phyloP scores from a whole-genome alignment of 495 filamentous ascomycete species.

The Neurospora sp. region DNA sequence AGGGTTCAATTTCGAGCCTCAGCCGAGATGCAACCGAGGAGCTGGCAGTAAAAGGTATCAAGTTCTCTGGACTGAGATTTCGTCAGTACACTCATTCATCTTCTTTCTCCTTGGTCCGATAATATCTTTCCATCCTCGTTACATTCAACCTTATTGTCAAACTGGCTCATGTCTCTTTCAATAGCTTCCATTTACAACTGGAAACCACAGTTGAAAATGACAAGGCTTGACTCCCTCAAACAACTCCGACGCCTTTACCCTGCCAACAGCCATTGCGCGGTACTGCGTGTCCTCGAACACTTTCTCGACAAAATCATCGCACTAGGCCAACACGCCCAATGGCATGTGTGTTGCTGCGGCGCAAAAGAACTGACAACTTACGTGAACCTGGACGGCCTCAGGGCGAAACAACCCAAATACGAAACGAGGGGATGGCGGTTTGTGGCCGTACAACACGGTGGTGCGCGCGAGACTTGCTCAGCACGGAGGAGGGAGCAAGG shows the following conservation, averaged over 20 bases:
- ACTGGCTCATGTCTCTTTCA: neutral
- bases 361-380: neutral
- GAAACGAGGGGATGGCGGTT: neutral
- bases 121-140: neutral
- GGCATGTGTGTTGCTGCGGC: neutral
- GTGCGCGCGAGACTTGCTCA: slow-evolving; percentile 10
- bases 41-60: neutral
- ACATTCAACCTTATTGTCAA: neutral
- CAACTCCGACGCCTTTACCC: neutral
- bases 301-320: neutral
- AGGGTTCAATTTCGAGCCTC: neutral
- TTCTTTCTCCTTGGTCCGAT: neutral
- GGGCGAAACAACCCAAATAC: neutral
- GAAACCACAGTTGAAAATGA: neutral
- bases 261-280: neutral
- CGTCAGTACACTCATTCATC: neutral
- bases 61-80: neutral
- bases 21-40: neutral
- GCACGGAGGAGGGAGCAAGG: slow-evolving; percentile 6
- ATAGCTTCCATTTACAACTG: neutral
- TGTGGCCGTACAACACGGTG: slow-evolving; percentile 4
- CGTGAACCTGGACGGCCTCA: neutral
- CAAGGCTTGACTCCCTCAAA: neutral
- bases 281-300: neutral
- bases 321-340: neutral